Evolutionary conservation across 805 yeast species (phyloP), one percentile per base, ranked within the genome.

Genomic region (Wickerhamiella vanderwaltii): DNA sequence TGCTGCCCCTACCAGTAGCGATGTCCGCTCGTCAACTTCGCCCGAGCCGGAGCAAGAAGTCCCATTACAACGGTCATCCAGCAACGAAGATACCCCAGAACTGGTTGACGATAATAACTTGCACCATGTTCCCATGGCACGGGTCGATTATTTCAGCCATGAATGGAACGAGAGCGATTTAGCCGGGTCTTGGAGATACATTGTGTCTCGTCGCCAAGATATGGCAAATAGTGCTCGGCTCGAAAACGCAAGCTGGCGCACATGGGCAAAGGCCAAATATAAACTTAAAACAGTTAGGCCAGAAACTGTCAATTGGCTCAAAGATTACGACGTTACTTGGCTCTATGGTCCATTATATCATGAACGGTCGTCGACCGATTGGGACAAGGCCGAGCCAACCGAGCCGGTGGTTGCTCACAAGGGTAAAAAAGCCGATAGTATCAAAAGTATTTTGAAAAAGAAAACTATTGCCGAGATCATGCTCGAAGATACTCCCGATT

Each of bases 311-410:
- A 88, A 91, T 60, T 91, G 99, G 99, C 76, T 85, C 33, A 91
- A 93, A 62, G 99, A 91, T 54, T 79, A 80, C 45, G 99, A 91
- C 59, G 95, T 91, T 9, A 86, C 96, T 1, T 91, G 98, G 98
- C 71, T 91, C 11, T 91, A 88, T 62, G 99, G 99, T 1, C 99
- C 99, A 0, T 65, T 76, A 18, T 67, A 73, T 43, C 68, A 67
- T 44, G 76, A 71, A 43, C 47, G 39, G 46, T 12, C 33, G 24
- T 18, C 41, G 16, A 36, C 39, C 24, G 29, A 22, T 20, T 35
- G 37, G 41, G 37, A 39, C 17, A 13, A 24, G 7, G 30, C 39
- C 34, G 34, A 44, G 22, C 48, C 46, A 7, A 43, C 43, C 15
- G 41, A 45, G 41, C 29, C 32, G 16, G n/a, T 13, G 12, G 28